phyloP scores from a whole-genome alignment of 805 yeast species.

The Metschnikowia bowlesiae region DNA sequence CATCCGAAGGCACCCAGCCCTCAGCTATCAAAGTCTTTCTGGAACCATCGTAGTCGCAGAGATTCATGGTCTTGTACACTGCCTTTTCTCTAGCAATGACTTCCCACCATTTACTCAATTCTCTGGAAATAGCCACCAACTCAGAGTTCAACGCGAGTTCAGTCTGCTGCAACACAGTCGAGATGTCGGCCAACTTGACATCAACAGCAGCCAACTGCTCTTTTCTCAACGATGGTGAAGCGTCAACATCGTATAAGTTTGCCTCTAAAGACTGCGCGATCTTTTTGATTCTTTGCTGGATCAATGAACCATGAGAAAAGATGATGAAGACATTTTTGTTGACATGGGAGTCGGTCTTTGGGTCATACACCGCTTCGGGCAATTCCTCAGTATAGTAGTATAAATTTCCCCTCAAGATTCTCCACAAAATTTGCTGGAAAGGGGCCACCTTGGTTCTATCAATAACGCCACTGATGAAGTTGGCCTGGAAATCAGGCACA shows the following conservation, averaged over 20 bases:
- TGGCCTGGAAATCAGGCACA: conserved; percentile 22
- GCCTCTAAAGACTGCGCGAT: conserved; percentile 92
- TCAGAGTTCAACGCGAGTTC: conserved; percentile 49
- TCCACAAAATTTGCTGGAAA: conserved; percentile 82
- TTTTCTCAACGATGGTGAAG: conserved; percentile 23
- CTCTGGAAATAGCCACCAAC: conserved; percentile 70
- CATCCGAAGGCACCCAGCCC: conserved; percentile 93
- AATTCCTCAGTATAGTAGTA: conserved; percentile 72
- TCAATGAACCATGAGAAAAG: conserved; percentile 83
- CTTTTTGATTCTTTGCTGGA: conserved; percentile 67
- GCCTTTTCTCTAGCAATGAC: conserved; percentile 70
- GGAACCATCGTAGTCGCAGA: conserved; percentile 75
- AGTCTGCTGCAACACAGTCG: conserved; percentile 31
- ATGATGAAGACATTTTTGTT: conserved; percentile 82
- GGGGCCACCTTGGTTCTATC: conserved; percentile 63
- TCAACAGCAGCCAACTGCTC: conserved; percentile 28
- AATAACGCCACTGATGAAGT: conserved; percentile 79
- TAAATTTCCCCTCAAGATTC: conserved; percentile 89
- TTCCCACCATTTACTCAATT: conserved; percentile 52
- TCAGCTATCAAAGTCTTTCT: conserved; percentile 87
- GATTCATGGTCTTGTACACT: conserved; percentile 71
- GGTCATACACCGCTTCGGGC: conserved; percentile 62
- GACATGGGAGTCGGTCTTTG: conserved; percentile 49
- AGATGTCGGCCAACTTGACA: conserved; percentile 29
- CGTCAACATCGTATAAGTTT: conserved; percentile 58